Evolutionary conservation across 805 yeast genomes (phyloP).

Genomic region (Metschnikowia colocasiae): DNA sequence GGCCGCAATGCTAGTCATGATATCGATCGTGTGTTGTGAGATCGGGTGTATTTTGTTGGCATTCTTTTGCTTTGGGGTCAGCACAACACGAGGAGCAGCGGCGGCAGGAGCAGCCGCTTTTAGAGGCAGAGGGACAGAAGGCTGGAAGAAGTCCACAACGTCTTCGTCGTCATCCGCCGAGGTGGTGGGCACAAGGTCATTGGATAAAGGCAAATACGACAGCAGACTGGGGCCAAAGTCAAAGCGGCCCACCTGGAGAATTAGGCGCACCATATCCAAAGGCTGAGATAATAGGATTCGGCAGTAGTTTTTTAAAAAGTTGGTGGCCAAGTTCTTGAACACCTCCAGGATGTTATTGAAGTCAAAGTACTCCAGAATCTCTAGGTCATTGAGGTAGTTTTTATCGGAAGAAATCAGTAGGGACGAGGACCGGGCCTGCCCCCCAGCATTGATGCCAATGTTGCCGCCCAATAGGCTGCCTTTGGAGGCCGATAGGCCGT

Average conservation of each 20-base stretch:
- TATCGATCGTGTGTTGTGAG: conserved; percentile 61
- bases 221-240: conserved; percentile 15
- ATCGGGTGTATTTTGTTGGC: conserved; percentile 48
- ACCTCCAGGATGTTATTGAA: conserved; percentile 54
- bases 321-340: conserved; percentile 52
- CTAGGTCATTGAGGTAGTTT: conserved; percentile 54
- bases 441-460: conserved; percentile 10
- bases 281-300: conserved; percentile 78
- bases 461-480: conserved; percentile 11
- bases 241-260: conserved; percentile 77
- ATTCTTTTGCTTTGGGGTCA: conserved; percentile 1
- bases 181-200: background rate
- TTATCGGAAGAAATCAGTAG: conserved; percentile 23
- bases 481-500: conserved; percentile 5
- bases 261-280: conserved; percentile 73
- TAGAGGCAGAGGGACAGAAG: conserved; percentile 6
- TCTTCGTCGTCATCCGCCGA: conserved; percentile 17
- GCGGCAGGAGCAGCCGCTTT: background rate
- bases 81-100: background rate
- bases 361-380: conserved; percentile 65
- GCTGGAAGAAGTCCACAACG: conserved; percentile 38
- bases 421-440: conserved; percentile 1
- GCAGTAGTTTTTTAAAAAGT: conserved; percentile 65
- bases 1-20: conserved; percentile 58
- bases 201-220: background rate